These are phyloP conservation scores for Penicillium sp. DNA, from an alignment of 2,329 filamentous ascomycete species.

Conservation along the genomic window DNA sequence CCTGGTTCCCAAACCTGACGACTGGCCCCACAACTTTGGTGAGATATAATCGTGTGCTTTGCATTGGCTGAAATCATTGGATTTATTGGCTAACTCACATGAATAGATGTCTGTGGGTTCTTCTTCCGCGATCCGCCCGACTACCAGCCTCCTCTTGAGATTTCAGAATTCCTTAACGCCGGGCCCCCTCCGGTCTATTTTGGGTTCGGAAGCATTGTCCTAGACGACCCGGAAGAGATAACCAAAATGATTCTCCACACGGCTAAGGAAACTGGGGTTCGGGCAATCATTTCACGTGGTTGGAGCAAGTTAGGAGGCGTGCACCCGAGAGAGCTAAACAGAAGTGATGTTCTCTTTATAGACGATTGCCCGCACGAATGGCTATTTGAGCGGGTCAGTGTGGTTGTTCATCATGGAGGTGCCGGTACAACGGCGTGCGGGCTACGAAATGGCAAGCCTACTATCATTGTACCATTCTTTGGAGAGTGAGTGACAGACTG, in stretches of 20 bases:
- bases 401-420: constrained; percentile 50
- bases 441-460: constrained; percentile 43
- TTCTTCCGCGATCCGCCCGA: constrained; percentile 29
- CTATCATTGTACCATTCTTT: constrained; percentile 49
- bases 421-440: constrained; percentile 50
- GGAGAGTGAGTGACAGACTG: constrained; percentile 34
- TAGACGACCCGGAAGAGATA: constrained; percentile 40
- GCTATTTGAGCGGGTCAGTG: constrained; percentile 47
- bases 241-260: constrained; percentile 41
- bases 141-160: constrained; percentile 31
- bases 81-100: not conserved
- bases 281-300: constrained; percentile 46
- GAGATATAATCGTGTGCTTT: not conserved
- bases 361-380: constrained; percentile 50
- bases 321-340: constrained; percentile 5
- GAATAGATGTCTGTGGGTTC: constrained; percentile 33
- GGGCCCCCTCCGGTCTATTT: constrained; percentile 46
- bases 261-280: constrained; percentile 37
- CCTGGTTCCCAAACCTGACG: constrained; percentile 29
- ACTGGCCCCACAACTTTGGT: constrained; percentile 22
- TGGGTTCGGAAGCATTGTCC: constrained; percentile 48
- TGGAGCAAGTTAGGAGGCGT: constrained; percentile 41
- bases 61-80: too few relatives aligned
- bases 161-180: constrained; percentile 36
- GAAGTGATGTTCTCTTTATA: constrained; percentile 38